Percentiles rank a stretch among this genome's conserved stretches.
Evolutionary conservation across 2,329 filamentous ascomycete species (phyloP).

Genomic region (Cladosporium austrohemisphaericum): DNA sequence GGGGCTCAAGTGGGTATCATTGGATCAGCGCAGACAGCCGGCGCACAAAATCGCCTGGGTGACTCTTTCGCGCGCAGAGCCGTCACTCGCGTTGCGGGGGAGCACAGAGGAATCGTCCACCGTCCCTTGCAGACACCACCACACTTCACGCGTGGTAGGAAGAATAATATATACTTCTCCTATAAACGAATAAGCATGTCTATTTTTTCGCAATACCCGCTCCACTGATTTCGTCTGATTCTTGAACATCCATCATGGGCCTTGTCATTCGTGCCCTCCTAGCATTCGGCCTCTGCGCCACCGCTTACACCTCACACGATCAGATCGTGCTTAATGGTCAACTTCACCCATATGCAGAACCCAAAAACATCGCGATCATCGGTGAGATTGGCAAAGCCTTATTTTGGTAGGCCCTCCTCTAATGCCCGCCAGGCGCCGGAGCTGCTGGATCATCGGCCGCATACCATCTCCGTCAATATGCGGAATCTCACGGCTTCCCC

Average conservation of each 20-base stretch:
- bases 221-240: no score
- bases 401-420: neutral
- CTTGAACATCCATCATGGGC: neutral
- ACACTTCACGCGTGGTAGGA: no score
- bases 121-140: no score
- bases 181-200: no score
- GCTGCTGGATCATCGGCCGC: constrained; percentile 83
- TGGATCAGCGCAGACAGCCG: constrained; percentile 10
- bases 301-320: neutral
- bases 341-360: neutral
- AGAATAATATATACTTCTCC: no score
- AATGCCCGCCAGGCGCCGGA: constrained; percentile 66
- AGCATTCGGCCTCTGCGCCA: neutral
- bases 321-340: neutral
- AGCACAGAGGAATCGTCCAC: neutral
- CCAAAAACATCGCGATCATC: constrained; percentile 12
- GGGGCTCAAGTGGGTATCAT: constrained; percentile 14
- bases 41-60: constrained; percentile 11
- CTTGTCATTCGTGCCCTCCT: neutral
- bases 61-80: constrained; percentile 7
- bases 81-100: constrained; percentile 3
- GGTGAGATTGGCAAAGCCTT: neutral
- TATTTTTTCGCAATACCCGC: no score
- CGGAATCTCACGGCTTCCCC: constrained; percentile 54
- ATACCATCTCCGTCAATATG: constrained; percentile 73